phyloP scores from a whole-genome alignment of 1,284 basidiomycete species.

The Puccinia hordei region DNA sequence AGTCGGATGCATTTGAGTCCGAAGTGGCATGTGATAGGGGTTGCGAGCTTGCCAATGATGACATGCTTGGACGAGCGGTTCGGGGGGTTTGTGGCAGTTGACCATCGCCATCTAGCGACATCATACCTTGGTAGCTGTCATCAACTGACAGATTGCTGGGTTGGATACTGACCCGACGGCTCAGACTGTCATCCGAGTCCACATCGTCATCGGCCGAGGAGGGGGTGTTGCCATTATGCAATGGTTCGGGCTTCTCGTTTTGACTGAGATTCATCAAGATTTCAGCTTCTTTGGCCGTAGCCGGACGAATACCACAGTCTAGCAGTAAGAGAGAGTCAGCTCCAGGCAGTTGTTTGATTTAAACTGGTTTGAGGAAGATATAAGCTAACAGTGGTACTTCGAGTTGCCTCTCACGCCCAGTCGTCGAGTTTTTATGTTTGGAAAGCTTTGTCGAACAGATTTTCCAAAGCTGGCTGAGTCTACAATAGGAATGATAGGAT shows the following conservation, averaged over 20 bases:
- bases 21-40: background rate
- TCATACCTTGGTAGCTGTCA: conserved; percentile 11
- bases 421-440: conserved; percentile 87
- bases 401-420: conserved; percentile 86
- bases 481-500: background rate
- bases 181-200: conserved; percentile 42
- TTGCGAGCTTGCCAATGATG: conserved; percentile 14
- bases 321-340: background rate
- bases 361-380: background rate
- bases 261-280: conserved; percentile 49
- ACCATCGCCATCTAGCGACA: conserved; percentile 32
- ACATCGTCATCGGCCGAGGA: conserved; percentile 45
- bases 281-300: conserved; percentile 51
- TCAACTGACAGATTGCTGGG: background rate
- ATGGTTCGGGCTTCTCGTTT: conserved; percentile 45
- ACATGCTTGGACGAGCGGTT: conserved; percentile 55
- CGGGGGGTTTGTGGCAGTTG: conserved; percentile 57
- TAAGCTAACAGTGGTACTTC: conserved; percentile 79
- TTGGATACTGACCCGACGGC: conserved; percentile 10
- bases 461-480: conserved; percentile 88
- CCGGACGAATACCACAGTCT: conserved; percentile 50
- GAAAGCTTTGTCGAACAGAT: conserved; percentile 85
- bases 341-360: background rate
- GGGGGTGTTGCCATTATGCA: conserved; percentile 18
- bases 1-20: conserved; percentile 7